A percentile compares a stretch with the other conserved stretches of the same genome.
phyloP scores from a whole-genome alignment of 2,329 filamentous ascomycete species.

The Colletotrichum sp. region DNA sequence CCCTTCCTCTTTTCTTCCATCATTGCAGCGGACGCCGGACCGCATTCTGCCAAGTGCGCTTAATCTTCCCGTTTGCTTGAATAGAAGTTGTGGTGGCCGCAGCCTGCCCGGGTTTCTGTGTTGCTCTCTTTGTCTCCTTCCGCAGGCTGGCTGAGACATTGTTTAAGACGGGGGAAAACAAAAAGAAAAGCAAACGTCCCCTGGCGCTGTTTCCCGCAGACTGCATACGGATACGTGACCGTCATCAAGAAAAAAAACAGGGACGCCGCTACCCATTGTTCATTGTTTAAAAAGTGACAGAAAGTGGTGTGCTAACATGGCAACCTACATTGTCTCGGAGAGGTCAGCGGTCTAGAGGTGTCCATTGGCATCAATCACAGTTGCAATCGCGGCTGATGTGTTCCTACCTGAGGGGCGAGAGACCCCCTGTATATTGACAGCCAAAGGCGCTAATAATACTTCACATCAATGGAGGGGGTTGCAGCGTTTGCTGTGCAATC shows the following conservation, averaged over 20 bases:
- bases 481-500: neutral
- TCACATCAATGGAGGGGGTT: neutral
- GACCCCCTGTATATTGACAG: neutral
- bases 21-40: neutral
- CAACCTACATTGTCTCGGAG: neutral
- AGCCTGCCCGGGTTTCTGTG: neutral
- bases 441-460: neutral
- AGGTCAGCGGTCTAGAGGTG: neutral
- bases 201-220: neutral
- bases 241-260: neutral
- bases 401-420: neutral
- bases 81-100: neutral
- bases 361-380: neutral
- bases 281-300: neutral
- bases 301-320: neutral
- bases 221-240: neutral
- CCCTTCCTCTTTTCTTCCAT: neutral
- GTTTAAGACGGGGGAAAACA: neutral
- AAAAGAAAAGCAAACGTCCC: neutral
- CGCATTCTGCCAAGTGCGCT: neutral
- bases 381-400: neutral
- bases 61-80: neutral
- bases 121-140: neutral
- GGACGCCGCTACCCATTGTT: neutral
- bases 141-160: neutral